Evolutionary conservation across 805 yeast genomes (phyloP), one percentile per base, ranked within the genome.

Genomic region (Cyberlindnera mycetangii): DNA sequence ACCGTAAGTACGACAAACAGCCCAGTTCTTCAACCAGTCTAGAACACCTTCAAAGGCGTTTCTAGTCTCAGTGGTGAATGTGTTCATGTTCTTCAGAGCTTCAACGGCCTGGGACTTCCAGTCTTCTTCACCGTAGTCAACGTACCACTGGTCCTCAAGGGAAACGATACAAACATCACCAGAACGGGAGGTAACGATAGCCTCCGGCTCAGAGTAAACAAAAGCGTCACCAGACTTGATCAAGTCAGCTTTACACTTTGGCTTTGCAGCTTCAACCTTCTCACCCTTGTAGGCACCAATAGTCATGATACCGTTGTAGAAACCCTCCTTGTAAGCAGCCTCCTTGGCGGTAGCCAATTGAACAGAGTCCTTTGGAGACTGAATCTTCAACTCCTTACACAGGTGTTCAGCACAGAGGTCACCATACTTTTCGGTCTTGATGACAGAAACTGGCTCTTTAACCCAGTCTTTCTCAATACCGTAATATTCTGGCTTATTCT

Each of bases 11-110:
- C 99, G 86, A 47, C 96, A 88, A 48, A 93, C 88, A 41, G 99
- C 98, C 99, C 99, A 93, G 74, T 89, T 90, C 72, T 85, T 87
- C 61, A 93, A 79, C 99, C 99, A 93, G 55, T 84, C 95, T 60
- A 93, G 75, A 46, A 87, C 96, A 66, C 89, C 90, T 68, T 89
- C 96, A 59, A 93, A 92, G 81, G 93, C 96, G 61, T 92, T 81
- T 60, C 85, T 78, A 36, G 95, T 87, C 71, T 92, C 98, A 40
- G 82, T 73, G 44, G 83, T 76, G 74, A 78, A 92, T 11, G 90
- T 78, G 65, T 86, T 79, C 92, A 93, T 81, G 49, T 68, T 64
- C 39, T 73, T 74, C 51, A 93, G 75, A 66, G 95, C 85, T 58
- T 85, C 93, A 52, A 82, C 70, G 42, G 97, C 95, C 64, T 79